Evolutionary conservation across 2,329 filamentous ascomycete species (phyloP), one percentile per base, ranked within the genome.

Genomic region (Calycina herbarum): DNA sequence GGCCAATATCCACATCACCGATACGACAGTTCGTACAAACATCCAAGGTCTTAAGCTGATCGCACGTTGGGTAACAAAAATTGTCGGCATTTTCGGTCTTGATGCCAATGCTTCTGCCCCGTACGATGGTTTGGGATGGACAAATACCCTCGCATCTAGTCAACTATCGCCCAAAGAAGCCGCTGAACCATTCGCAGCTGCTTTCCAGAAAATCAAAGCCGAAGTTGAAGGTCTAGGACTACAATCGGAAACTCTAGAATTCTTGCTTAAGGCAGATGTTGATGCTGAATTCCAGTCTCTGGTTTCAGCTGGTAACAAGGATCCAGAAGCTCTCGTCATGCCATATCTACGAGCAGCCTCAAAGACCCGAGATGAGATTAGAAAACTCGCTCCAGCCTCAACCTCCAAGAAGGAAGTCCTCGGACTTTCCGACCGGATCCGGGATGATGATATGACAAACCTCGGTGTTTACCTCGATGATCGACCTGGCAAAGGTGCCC

Each of bases 391-490:
- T 3, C 77, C 81, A 0, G 73, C 78, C 0, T 77, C 82, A 0
- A 78, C 83, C 17, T 82, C 86, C 1, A 87, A 90, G 66, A 92
- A 93, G 75, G 85, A 90, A 3, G 87, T 95, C 45, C 86, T 97
- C 1, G 78, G 82, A 0, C 84, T 96, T 58, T 95, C 90, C 70
- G 94, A 96, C 75, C 83, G 85, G 20, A 86, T 97, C 56, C 90
- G 94, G 62, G 92, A 97, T 76, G 83, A 87, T 10, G 88, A 94
- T 64, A 86, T 97, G 11, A 94, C 91, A 73, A 88, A 94, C 65
- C 81, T 96, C 0, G 92, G 90, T 45, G 90, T 97, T 65, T 96
- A 96, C 74, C 87, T 97, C 0, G 94, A 97, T 75, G 94, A 97
- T 73, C 86, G 92, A 60, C 80, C 80, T n/a, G 81, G 81, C 63